phyloP scores from a whole-genome alignment of 257 asterid species.

The Przewalskia tangutica region DNA sequence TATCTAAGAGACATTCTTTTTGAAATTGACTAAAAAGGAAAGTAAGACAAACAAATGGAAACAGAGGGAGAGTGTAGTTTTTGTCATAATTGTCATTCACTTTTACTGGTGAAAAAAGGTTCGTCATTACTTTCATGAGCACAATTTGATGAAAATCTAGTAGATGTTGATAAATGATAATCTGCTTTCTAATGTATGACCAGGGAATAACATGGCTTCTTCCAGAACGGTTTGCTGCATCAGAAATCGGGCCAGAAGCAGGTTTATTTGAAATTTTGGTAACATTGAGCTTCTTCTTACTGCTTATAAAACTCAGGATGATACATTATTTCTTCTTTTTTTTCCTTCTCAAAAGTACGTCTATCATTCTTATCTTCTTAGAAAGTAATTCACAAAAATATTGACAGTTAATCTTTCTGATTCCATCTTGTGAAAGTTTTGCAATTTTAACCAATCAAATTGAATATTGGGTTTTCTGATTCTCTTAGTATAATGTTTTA shows the following conservation, averaged over 20 bases:
- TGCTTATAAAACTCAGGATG: constrained; percentile 16
- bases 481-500: not conserved
- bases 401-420: not conserved
- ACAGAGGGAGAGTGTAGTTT: not conserved
- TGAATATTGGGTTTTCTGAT: not conserved
- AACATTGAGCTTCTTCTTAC: constrained; percentile 64
- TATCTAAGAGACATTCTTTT: no score
- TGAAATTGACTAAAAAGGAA: no score
- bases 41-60: no score
- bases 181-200: constrained; percentile 11
- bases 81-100: not conserved
- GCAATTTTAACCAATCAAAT: not conserved
- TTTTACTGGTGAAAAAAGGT: not conserved
- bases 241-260: constrained; percentile 99
- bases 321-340: not conserved
- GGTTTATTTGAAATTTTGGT: constrained; percentile 93
- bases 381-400: not conserved
- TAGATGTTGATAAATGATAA: not conserved
- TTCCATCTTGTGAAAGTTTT: not conserved
- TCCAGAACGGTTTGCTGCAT: constrained; percentile 91
- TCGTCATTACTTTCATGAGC: not conserved
- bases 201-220: constrained; percentile 99
- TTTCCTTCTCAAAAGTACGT: not conserved
- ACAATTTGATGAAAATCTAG: not conserved
- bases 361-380: not conserved